Conservation (phyloP, 2,329 filamentous ascomycete species). For the Cladosporium sp. region DNA sequence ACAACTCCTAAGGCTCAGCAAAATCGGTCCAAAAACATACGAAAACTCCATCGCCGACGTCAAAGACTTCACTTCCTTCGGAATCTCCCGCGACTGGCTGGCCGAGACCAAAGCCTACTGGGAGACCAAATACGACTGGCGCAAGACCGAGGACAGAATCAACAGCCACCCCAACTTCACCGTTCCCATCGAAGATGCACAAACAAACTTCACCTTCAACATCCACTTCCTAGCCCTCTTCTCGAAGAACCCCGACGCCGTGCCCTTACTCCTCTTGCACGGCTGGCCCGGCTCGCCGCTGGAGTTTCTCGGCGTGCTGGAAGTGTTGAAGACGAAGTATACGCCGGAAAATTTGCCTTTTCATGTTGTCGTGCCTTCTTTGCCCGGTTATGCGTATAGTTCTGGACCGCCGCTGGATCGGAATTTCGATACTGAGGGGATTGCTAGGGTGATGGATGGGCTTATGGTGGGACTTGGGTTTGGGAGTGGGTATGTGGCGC, state of each 20-base stretch:
- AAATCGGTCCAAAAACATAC: slow-evolving; percentile 45
- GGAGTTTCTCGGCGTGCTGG: slow-evolving; percentile 52
- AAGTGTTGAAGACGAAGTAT: slow-evolving; percentile 45
- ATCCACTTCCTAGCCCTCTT: slow-evolving; percentile 55
- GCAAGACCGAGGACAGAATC: slow-evolving; percentile 37
- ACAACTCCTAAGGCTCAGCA: slow-evolving; percentile 43
- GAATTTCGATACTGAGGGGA: slow-evolving; percentile 39
- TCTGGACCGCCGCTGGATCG: slow-evolving; percentile 43
- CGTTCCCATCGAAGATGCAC: slow-evolving; percentile 37
- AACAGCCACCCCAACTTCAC: slow-evolving; percentile 51
- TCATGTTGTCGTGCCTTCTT: slow-evolving; percentile 52
- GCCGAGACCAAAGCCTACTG: slow-evolving; percentile 35
- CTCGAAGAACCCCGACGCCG: slow-evolving; percentile 44
- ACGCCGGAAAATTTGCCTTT: slow-evolving; percentile 49
- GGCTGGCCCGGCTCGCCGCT: slow-evolving; percentile 52
- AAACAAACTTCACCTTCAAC: slow-evolving; percentile 30
- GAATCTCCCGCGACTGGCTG: slow-evolving; percentile 46
- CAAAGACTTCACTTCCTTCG: slow-evolving; percentile 33
- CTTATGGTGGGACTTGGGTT: slow-evolving; percentile 53
- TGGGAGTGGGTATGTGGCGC: slow-evolving; percentile 46
- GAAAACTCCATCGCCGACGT: slow-evolving; percentile 43
- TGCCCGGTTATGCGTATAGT: slow-evolving; percentile 53
- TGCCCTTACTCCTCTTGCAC: slow-evolving; percentile 50
- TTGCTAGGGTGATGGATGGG: slow-evolving; percentile 44
- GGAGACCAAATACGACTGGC: slow-evolving; percentile 47